Evolutionary conservation across 345 rosid genomes (phyloP).

Genomic region (Diplotaxis tenuifolia): DNA sequence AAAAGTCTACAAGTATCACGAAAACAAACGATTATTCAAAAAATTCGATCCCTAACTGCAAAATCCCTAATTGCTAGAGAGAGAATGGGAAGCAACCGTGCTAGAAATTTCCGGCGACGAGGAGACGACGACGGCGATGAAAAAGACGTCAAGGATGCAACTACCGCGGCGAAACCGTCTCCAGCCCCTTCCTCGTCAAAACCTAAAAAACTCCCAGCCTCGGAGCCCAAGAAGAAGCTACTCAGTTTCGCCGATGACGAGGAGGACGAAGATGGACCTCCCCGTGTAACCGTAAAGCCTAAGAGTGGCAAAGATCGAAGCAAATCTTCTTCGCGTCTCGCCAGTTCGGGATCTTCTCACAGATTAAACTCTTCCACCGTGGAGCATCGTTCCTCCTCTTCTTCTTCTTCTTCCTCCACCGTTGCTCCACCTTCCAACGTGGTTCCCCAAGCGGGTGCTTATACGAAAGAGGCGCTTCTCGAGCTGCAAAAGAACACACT

Average conservation of each 20-base stretch:
- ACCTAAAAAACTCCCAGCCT: conserved; percentile 52
- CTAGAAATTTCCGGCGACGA: conserved; percentile 81
- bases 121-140: conserved; percentile 43
- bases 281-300: conserved; percentile 19
- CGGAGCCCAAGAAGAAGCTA: conserved; percentile 46
- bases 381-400: conserved; percentile 51
- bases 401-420: conserved; percentile 35
- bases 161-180: conserved; percentile 32
- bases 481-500: conserved; percentile 86
- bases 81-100: conserved; percentile 56
- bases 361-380: conserved; percentile 49
- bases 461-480: conserved; percentile 82
- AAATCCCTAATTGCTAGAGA: background rate
- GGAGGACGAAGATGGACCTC: conserved; percentile 43
- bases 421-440: conserved; percentile 56
- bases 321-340: conserved; percentile 47
- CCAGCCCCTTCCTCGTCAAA: conserved; percentile 41
- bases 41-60: background rate
- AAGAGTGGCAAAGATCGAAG: conserved; percentile 35
- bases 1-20: background rate
- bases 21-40: background rate
- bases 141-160: conserved; percentile 7
- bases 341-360: conserved; percentile 51
- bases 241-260: conserved; percentile 94
- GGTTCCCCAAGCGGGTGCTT: conserved; percentile 80